Conservation (phyloP, 2,329 filamentous ascomycete genomes). For the Intubia oerlemansii region DNA sequence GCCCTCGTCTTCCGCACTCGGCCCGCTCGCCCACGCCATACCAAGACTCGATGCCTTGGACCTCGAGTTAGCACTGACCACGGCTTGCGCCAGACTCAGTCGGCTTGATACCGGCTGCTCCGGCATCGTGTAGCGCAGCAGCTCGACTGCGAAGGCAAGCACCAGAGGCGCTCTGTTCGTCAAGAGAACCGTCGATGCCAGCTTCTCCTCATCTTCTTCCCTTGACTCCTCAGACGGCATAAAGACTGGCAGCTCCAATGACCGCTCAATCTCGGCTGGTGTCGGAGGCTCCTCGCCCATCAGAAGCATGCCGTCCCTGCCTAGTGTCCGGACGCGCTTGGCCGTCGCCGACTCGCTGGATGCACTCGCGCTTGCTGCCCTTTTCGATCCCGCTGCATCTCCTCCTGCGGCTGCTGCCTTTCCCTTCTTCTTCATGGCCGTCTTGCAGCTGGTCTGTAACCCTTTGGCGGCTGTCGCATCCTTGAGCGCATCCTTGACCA, state of each 20-base stretch:
- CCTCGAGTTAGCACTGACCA: constrained; percentile 62
- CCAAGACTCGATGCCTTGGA: constrained; percentile 58
- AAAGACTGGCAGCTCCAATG: constrained; percentile 35
- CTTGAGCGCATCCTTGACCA: constrained; percentile 23
- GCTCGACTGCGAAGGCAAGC: constrained; percentile 53
- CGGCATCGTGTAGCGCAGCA: constrained; percentile 65
- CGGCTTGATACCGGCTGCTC: constrained; percentile 70
- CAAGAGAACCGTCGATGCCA: constrained; percentile 35
- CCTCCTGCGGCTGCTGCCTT: neutral
- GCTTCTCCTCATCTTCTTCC: constrained; percentile 21
- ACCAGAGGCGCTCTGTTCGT: constrained; percentile 65
- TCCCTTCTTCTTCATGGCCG: constrained; percentile 20
- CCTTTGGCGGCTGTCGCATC: constrained; percentile 27
- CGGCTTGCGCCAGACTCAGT: constrained; percentile 62
- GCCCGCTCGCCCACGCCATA: constrained; percentile 44
- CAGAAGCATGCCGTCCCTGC: constrained; percentile 10
- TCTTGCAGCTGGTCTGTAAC: constrained; percentile 32
- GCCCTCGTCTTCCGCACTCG: constrained; percentile 45
- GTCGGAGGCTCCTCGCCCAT: constrained; percentile 15
- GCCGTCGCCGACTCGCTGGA: constrained; percentile 4
- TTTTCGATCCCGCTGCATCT: too few relatives aligned
- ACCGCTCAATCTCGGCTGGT: constrained; percentile 39
- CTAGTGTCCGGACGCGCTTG: constrained; percentile 17
- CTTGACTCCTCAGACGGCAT: too few relatives aligned
- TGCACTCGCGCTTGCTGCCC: neutral